Conservation (phyloP, 768 basidiomycete species). For the Lentinula sp. region DNA sequence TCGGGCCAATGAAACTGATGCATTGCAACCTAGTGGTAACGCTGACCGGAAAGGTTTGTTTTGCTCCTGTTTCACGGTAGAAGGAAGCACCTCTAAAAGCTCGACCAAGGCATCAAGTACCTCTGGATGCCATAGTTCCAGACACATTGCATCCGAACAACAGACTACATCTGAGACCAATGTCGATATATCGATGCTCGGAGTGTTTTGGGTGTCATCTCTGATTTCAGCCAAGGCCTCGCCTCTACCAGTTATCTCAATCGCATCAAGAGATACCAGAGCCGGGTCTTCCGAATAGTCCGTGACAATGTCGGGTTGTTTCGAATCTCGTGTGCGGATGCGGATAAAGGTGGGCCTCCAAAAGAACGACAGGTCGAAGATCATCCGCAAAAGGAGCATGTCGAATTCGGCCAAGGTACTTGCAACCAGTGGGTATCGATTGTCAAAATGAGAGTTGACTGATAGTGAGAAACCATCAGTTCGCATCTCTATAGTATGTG, state of each 20-base stretch:
- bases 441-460: conserved; percentile 18
- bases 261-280: conserved; percentile 49
- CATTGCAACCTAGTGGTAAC: conserved; percentile 50
- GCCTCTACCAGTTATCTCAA: conserved; percentile 42
- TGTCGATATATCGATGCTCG: conserved; percentile 37
- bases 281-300: conserved; percentile 41
- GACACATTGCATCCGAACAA: conserved; percentile 49
- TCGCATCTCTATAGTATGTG: conserved; percentile 49
- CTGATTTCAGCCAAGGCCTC: conserved; percentile 44
- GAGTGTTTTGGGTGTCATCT: conserved; percentile 34
- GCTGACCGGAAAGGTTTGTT: conserved; percentile 25
- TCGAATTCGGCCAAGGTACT: conserved; percentile 22
- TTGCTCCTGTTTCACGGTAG: not conserved
- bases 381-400: conserved; percentile 36
- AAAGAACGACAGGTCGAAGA: conserved; percentile 30
- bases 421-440: conserved; percentile 11
- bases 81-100: conserved; percentile 32
- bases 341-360: conserved; percentile 50
- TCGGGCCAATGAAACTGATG: conserved; percentile 52
- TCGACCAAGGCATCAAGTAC: conserved; percentile 49
- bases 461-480: conserved; percentile 45
- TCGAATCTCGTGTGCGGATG: conserved; percentile 31
- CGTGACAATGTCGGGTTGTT: conserved; percentile 14
- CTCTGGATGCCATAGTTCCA: conserved; percentile 63
- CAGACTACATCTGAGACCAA: conserved; percentile 38